Percentiles rank a stretch among this genome's conserved stretches.
These are phyloP conservation scores for Amylostereum areolatum DNA, from an alignment of 1,284 basidiomycete species.

Conservation along the genomic window DNA sequence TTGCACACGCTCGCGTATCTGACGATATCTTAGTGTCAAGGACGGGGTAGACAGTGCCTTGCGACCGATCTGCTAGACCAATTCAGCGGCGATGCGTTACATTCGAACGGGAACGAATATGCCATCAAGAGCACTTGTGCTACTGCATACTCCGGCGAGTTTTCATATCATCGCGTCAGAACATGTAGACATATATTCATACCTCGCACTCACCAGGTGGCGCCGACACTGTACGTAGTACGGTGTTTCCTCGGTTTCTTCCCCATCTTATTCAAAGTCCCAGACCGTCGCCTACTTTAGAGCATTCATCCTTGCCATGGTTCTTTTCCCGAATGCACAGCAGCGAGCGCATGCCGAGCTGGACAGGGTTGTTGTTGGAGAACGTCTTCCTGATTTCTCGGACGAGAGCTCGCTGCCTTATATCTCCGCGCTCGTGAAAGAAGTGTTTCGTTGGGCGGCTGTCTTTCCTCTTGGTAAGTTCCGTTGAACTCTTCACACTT, in stretches of 20 bases:
- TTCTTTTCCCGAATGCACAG: conserved; percentile 24
- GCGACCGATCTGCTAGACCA: not conserved
- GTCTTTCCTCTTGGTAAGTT: conserved; percentile 8
- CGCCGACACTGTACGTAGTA: not conserved
- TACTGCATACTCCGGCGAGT: not conserved
- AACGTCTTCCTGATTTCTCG: conserved; percentile 23
- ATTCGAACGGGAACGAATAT: not conserved
- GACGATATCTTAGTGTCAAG: not conserved
- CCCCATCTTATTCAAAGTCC: not conserved
- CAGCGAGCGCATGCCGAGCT: conserved; percentile 25
- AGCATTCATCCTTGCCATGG: conserved; percentile 24
- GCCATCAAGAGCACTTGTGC: not conserved
- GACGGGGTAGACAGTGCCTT: not conserved
- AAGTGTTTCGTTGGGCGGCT: conserved; percentile 23
- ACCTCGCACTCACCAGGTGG: not conserved
- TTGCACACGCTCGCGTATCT: too few relatives aligned
- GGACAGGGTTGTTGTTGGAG: conserved; percentile 21
- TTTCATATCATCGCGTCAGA: too few relatives aligned
- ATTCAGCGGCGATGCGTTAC: not conserved
- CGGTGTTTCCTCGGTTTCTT: not conserved
- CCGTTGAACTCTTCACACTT: not conserved
- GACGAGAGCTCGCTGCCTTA: conserved; percentile 25
- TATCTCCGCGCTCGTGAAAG: conserved; percentile 24
- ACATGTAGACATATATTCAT: too few relatives aligned
- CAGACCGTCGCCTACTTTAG: conserved; percentile 7